Conservation (phyloP, 805 yeast genomes). For the Hanseniaspora clermontiae region DNA sequence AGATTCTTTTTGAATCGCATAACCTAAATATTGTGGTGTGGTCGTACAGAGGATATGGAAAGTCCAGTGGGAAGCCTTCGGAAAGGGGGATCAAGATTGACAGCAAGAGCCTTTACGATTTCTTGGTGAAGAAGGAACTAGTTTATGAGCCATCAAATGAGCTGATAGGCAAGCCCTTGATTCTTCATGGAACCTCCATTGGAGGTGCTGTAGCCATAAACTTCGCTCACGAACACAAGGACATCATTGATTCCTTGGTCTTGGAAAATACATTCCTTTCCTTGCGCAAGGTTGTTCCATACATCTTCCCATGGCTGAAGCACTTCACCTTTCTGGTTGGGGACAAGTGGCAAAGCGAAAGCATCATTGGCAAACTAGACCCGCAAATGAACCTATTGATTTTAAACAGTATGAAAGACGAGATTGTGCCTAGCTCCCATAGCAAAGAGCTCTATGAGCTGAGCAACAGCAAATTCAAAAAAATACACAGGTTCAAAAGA, state of each 20-base stretch:
- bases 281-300: conserved; percentile 58
- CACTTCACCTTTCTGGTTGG: conserved; percentile 52
- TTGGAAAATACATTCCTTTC: conserved; percentile 79
- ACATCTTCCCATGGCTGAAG: conserved; percentile 55
- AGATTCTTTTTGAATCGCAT: conserved; percentile 47
- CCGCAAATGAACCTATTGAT: conserved; percentile 52
- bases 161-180: conserved; percentile 29
- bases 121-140: conserved; percentile 41
- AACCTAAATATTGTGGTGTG: conserved; percentile 70
- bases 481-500: conserved; percentile 40
- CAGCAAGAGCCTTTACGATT: conserved; percentile 58
- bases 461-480: conserved; percentile 40
- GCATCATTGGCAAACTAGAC: conserved; percentile 39
- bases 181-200: conserved; percentile 75
- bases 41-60: conserved; percentile 86
- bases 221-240: conserved; percentile 49
- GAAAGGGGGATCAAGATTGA: conserved; percentile 75
- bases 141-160: conserved; percentile 23
- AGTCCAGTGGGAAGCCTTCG: conserved; percentile 59
- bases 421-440: conserved; percentile 81
- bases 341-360: conserved; percentile 73
- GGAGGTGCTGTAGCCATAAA: conserved; percentile 94
- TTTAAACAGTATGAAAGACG: conserved; percentile 65
- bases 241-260: conserved; percentile 47
- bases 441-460: conserved; percentile 49